Evolutionary conservation across 2,329 filamentous ascomycete genomes (phyloP).

Genomic region (Fusarium newnesense): DNA sequence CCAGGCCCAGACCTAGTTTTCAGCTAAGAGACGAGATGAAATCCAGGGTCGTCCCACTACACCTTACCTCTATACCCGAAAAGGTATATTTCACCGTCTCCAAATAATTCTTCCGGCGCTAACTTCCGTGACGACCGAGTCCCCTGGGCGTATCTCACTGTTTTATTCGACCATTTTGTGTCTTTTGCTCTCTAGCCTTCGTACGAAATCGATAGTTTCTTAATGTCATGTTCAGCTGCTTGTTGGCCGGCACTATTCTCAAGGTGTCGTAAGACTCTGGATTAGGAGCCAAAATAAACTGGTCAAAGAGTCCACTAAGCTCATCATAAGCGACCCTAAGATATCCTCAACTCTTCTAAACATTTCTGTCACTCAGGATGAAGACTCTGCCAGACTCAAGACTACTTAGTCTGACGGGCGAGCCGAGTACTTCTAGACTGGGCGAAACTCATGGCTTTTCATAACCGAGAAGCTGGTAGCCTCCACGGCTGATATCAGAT

Average conservation of each 20-base stretch:
- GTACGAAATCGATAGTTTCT: constrained; percentile 8
- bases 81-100: constrained; percentile 1
- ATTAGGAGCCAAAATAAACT: background rate
- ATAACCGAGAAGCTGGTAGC: background rate
- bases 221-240: background rate
- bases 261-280: background rate
- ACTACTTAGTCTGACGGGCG: background rate
- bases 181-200: background rate
- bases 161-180: background rate
- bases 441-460: background rate
- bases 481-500: background rate
- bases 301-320: background rate
- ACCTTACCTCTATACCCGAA: background rate
- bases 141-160: background rate
- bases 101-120: constrained; percentile 11
- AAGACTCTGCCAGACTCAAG: background rate
- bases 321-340: background rate
- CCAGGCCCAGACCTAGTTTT: background rate
- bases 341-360: background rate
- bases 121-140: background rate
- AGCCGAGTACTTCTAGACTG: constrained; percentile 11
- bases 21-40: background rate
- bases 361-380: background rate
- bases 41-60: background rate
- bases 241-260: background rate